A percentile compares a stretch with the other conserved stretches of the same genome.
These are phyloP conservation scores for Penicillium sp. DNA, from an alignment of 2,329 filamentous ascomycete genomes.

Conservation along the genomic window DNA sequence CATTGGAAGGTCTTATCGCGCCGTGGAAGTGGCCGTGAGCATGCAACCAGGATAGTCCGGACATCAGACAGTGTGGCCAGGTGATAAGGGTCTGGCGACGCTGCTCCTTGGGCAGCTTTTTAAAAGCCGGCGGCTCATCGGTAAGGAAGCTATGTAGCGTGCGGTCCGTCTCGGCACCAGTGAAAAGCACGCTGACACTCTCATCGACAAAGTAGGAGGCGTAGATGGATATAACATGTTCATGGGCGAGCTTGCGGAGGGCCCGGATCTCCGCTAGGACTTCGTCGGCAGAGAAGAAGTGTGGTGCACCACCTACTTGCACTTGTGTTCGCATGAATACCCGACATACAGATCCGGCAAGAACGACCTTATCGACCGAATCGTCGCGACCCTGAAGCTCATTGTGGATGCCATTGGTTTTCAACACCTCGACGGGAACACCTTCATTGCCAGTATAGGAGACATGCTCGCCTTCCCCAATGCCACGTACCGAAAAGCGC, in stretches of 20 bases:
- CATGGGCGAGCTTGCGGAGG: conserved; percentile 41
- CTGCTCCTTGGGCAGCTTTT: conserved; percentile 40
- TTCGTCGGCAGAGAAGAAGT: conserved; percentile 41
- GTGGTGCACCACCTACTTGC: conserved; percentile 35
- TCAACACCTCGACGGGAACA: conserved; percentile 57
- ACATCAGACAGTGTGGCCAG: conserved; percentile 53
- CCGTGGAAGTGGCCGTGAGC: conserved; percentile 56
- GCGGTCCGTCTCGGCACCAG: conserved; percentile 39
- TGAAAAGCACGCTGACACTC: conserved; percentile 45
- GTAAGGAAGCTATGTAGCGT: conserved; percentile 45
- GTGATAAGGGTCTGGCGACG: conserved; percentile 44
- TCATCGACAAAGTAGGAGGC: conserved; percentile 46
- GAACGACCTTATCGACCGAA: conserved; percentile 41
- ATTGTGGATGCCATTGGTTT: conserved; percentile 37
- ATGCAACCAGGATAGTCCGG: conserved; percentile 59
- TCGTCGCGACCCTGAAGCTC: conserved; percentile 33
- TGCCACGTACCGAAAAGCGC: conserved; percentile 57
- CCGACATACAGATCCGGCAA: conserved; percentile 37
- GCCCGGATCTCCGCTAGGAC: conserved; percentile 42
- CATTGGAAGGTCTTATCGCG: conserved; percentile 60
- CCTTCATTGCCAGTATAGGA: conserved; percentile 60
- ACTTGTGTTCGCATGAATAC: conserved; percentile 41
- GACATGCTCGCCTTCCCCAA: conserved; percentile 57
- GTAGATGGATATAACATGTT: conserved; percentile 46
- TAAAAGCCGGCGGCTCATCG: conserved; percentile 44